Conservation (phyloP, 768 basidiomycete species). For the Lyophyllum atratum region DNA sequence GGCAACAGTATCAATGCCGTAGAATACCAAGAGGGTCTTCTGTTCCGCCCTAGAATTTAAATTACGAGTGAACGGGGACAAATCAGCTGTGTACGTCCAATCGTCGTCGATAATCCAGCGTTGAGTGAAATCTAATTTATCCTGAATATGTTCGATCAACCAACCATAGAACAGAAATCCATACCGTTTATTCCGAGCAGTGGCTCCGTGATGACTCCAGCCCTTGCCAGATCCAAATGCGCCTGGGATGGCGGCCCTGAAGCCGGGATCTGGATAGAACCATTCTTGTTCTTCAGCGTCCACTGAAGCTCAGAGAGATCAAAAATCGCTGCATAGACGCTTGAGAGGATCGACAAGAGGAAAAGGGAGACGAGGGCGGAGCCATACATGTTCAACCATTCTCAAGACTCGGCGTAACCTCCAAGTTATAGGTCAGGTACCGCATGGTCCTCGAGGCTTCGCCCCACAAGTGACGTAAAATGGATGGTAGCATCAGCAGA, state of each 20-base stretch:
- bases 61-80: constrained; percentile 41
- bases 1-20: constrained; percentile 59
- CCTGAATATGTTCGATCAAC: neutral
- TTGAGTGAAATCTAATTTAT: constrained; percentile 47
- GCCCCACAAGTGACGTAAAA: neutral
- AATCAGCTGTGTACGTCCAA: constrained; percentile 60
- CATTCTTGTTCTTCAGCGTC: constrained; percentile 56
- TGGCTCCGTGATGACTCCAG: constrained; percentile 56
- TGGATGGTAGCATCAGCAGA: neutral
- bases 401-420: neutral
- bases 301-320: constrained; percentile 49
- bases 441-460: neutral
- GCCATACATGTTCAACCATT: constrained; percentile 4
- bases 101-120: constrained; percentile 58
- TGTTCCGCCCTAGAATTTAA: constrained; percentile 21
- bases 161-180: neutral
- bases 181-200: constrained; percentile 54
- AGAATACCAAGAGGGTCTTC: constrained; percentile 49
- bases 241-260: constrained; percentile 54
- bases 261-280: constrained; percentile 53
- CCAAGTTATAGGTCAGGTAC: neutral
- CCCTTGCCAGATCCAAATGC: constrained; percentile 53
- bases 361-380: neutral
- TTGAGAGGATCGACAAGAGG: neutral
- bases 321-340: constrained; percentile 29